phyloP scores from a whole-genome alignment of 768 basidiomycete genomes.

The Serendipita sp. region DNA sequence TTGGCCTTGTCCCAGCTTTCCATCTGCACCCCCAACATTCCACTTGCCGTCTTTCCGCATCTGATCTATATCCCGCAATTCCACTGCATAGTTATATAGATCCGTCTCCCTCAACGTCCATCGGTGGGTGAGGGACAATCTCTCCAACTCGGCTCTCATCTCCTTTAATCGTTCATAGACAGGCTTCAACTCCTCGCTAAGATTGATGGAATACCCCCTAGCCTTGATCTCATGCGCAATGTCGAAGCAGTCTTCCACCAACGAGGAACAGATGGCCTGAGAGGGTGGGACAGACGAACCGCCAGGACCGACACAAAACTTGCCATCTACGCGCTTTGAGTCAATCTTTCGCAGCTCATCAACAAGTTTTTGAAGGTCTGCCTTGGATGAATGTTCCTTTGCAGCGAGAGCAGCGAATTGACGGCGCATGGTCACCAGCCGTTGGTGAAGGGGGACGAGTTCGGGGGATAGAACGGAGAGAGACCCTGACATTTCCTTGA shows the following conservation, averaged over 20 bases:
- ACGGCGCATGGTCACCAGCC: conserved; percentile 71
- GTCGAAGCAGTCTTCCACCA: conserved; percentile 94
- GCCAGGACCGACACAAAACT: conserved; percentile 71
- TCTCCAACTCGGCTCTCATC: conserved; percentile 77
- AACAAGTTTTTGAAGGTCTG: conserved; percentile 74
- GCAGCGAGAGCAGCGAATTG: conserved; percentile 78
- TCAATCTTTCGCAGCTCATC: conserved; percentile 94
- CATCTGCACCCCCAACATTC: conserved; percentile 52
- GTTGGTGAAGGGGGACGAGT: conserved; percentile 79
- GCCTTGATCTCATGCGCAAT: conserved; percentile 91
- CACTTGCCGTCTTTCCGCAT: conserved; percentile 97
- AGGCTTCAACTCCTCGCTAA: conserved; percentile 70
- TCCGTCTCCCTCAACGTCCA: conserved; percentile 95
- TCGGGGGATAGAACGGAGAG: conserved; percentile 78
- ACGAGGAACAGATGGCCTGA: conserved; percentile 77
- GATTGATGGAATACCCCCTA: conserved; percentile 75
- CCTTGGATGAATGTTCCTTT: conserved; percentile 68
- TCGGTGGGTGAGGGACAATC: conserved; percentile 82
- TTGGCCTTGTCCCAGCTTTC: conserved; percentile 79
- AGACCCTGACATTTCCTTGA: conserved; percentile 64
- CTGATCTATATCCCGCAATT: conserved; percentile 88
- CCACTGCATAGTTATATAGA: conserved; percentile 81
- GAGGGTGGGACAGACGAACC: conserved; percentile 72
- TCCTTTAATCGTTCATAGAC: conserved; percentile 84
- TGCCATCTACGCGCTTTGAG: conserved; percentile 90